A percentile compares a stretch with the other conserved stretches of the same genome.
These are phyloP conservation scores for Teratosphaeria viscida DNA, from an alignment of 2,329 filamentous ascomycete genomes.

Conservation along the genomic window DNA sequence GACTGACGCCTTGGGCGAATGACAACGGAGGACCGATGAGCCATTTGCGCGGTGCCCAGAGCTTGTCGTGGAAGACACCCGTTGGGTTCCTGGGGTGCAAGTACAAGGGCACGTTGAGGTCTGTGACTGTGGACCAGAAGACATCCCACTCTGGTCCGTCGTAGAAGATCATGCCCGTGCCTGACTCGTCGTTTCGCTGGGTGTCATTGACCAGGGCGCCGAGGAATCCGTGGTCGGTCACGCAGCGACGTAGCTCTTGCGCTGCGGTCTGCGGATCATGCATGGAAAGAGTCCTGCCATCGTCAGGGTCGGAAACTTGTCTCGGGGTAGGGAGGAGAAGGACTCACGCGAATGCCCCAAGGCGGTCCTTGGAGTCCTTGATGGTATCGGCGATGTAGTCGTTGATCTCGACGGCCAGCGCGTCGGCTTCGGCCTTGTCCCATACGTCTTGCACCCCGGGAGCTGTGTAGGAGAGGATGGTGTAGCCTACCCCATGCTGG, in stretches of 20 bases:
- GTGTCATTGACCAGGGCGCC: conserved; percentile 18
- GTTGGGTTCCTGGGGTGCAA: conserved; percentile 32
- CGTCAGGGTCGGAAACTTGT: background rate
- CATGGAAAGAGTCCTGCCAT: conserved; percentile 13
- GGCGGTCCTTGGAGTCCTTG: conserved; percentile 31
- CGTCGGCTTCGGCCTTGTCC: conserved; percentile 34
- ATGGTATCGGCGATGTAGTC: conserved; percentile 37
- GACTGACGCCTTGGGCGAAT: conserved; percentile 28
- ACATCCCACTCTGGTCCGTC: conserved; percentile 13
- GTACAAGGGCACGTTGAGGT: conserved; percentile 40
- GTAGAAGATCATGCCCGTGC: conserved; percentile 10
- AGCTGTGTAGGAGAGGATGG: conserved; percentile 39
- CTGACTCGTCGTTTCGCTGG: conserved; percentile 11
- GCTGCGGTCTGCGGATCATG: conserved; percentile 13
- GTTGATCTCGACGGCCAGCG: conserved; percentile 36
- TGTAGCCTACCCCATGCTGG: conserved; percentile 37
- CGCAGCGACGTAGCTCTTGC: conserved; percentile 13
- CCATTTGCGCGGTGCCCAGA: background rate
- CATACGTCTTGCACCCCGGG: conserved; percentile 40
- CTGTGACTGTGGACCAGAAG: conserved; percentile 18
- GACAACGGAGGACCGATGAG: conserved; percentile 3
- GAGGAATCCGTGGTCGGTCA: conserved; percentile 13
- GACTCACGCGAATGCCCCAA: conserved; percentile 34
- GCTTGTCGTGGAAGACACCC: conserved; percentile 23
- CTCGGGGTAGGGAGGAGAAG: background rate